phyloP scores from a whole-genome alignment of 495 filamentous ascomycete genomes.

The Clavariopsis aquatica region DNA sequence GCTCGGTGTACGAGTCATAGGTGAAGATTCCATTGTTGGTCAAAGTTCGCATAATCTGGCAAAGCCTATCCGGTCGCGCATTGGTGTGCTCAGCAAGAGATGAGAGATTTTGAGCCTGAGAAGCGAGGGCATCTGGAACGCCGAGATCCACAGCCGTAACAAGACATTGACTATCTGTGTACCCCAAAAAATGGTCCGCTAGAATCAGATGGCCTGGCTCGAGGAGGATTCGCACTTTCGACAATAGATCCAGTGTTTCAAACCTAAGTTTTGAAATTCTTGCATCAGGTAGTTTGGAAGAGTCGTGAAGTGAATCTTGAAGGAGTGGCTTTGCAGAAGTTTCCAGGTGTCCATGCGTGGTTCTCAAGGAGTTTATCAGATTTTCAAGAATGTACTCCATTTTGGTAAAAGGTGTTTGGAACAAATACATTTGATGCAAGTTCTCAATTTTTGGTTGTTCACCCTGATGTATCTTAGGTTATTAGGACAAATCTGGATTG shows the following conservation, averaged over 20 bases:
- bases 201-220: constrained; percentile 17
- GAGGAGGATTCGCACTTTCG: background rate
- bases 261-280: background rate
- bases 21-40: constrained; percentile 42
- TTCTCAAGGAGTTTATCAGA: constrained; percentile 5
- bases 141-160: constrained; percentile 14
- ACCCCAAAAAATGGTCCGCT: constrained; percentile 27
- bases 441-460: too few species aligned
- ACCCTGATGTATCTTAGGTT: too few species aligned
- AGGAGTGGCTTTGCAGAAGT: background rate
- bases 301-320: constrained; percentile 8
- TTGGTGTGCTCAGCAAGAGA: background rate
- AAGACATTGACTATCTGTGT: constrained; percentile 14
- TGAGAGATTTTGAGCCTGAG: background rate
- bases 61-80: constrained; percentile 10
- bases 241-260: constrained; percentile 5
- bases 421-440: too few species aligned
- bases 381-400: constrained; percentile 16
- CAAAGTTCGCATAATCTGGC: constrained; percentile 35
- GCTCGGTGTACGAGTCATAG: constrained; percentile 14
- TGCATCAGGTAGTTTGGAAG: constrained; percentile 10
- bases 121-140: constrained; percentile 10
- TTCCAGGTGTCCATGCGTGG: background rate
- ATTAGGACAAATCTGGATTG: too few species aligned
- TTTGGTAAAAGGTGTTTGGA: background rate